Evolutionary conservation across 768 basidiomycete species (phyloP), one percentile per base, ranked within the genome.

Genomic region (Trametes sanguinea): DNA sequence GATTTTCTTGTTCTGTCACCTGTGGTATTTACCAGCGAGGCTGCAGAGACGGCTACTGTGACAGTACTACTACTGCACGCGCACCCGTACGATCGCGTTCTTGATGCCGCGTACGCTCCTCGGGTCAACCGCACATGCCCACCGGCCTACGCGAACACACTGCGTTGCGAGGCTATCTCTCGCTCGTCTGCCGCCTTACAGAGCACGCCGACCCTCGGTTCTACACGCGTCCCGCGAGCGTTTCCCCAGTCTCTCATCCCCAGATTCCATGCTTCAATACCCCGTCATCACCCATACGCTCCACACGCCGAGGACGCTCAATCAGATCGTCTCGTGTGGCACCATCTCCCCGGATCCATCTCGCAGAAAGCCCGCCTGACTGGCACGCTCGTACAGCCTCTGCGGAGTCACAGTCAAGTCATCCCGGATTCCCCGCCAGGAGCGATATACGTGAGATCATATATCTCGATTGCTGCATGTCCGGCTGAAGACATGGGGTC

Each of bases 401-500:
- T 89, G 90, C 72, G 80, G 89, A 69, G 79, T 88, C 35, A 37
- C 35, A 11, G 35, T 11, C 35, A 37, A 22, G 22, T 37, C 35
- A 74, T 91, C 60, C 78, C 82, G 60, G 83, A 22, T 22, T 22
- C 22, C 22, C 22, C 22, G 22, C 22, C 22, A 22, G 22, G 22
- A 22, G 22, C 22, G 22, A 22, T 22, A 22, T 22, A 22, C 22
- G 22, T 22, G 22, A 22, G 22, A 22, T 22, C 22, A 71, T 72
- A 11, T 89, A 78, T 68, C 71, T 89, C 45, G 74, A 82, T 63
- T 68, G 83, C 67, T 90, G 91, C 75, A 86, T 88, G 9, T 90
- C 88, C 17, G 87, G 91, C 71, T 78, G 89, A 68, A 87, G 88
- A 56, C 89, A 90, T 72, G 90, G 91, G 88, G 87, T 87, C 65